Base-by-base conservation (phyloP, 495 filamentous ascomycete species). In the Pyronema domesticum region DNA sequence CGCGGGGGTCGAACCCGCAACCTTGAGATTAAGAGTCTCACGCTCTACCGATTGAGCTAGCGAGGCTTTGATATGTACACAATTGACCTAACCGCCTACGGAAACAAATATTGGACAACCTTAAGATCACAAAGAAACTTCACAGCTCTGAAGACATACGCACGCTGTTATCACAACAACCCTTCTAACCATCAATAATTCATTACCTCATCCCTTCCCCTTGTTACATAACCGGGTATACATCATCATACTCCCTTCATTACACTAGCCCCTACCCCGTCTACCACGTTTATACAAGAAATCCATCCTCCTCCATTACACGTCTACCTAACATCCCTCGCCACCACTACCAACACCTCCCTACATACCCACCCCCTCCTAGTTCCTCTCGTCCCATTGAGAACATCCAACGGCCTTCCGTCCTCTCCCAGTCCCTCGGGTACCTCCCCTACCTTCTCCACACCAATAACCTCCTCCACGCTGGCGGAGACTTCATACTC, bases 41-140 rank as follows among this genome's bases (percentile, higher is more conserved):
- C 80, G 80, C 80, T 82, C 80, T 82, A 80, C 79, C 79, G 79
- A 83, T 82, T 82, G 80, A 83, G 79, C 79, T 82, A 83, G 77
- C 78, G 54, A 63, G 61, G 61, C 61, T 42, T 54, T 71, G n/a
- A n/a, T n/a, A n/a, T n/a, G n/a, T n/a, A n/a, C n/a, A n/a, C n/a
- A n/a, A n/a, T n/a, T n/a, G n/a, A n/a, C n/a, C n/a, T n/a, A n/a
- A n/a, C n/a, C n/a, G n/a, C n/a, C n/a, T n/a, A n/a, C n/a, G 23
- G 23, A 30, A 30, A 30, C 23, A 30, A 5, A 30, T 30, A 5
- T 30, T 30, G 23, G 23, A 30, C 5, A 30, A 5, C 23, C 23
- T 30, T 5, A 30, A 2, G 23, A 5, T 30, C 23, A 30, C 23
- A 30, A 30, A 30, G 23, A 30, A 30, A 30, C 23, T 30, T 30